A percentile compares a stretch with the other conserved stretches of the same genome.
These are phyloP conservation scores for Hirschfeldia incana DNA, from an alignment of 345 rosid species.

Conservation along the genomic window DNA sequence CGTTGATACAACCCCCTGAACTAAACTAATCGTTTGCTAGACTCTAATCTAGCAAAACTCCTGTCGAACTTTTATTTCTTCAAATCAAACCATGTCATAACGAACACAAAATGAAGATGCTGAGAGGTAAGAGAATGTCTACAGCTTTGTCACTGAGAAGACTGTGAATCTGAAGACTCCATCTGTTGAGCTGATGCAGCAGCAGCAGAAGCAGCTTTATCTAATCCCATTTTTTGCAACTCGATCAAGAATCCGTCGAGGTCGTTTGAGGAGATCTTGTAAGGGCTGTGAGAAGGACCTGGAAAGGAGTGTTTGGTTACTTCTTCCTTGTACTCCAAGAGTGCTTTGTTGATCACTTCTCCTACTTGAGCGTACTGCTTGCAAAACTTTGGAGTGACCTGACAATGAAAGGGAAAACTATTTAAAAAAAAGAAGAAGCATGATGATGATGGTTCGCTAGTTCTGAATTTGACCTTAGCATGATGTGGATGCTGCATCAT, in stretches of 20 bases:
- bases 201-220: constrained; percentile 70
- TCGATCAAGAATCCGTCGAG: constrained; percentile 59
- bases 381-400: constrained; percentile 95
- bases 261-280: constrained; percentile 61
- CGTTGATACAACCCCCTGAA: neutral
- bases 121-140: neutral
- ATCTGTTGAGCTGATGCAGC: constrained; percentile 57
- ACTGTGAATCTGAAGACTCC: constrained; percentile 14
- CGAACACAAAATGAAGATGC: constrained; percentile 2
- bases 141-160: constrained; percentile 13
- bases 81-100: neutral
- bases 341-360: constrained; percentile 74
- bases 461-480: constrained; percentile 64
- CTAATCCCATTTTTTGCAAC: constrained; percentile 71
- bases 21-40: neutral
- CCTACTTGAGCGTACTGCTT: constrained; percentile 77
- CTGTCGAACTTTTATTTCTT: constrained; percentile 1
- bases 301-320: constrained; percentile 70
- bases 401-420: neutral
- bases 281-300: constrained; percentile 71
- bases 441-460: neutral
- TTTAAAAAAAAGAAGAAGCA: neutral
- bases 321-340: constrained; percentile 73
- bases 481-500: constrained; percentile 98
- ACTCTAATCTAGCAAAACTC: neutral